A percentile compares a stretch with the other conserved stretches of the same genome.
phyloP scores from a whole-genome alignment of 495 filamentous ascomycete genomes.

The Podospora pseudopauciseta region DNA sequence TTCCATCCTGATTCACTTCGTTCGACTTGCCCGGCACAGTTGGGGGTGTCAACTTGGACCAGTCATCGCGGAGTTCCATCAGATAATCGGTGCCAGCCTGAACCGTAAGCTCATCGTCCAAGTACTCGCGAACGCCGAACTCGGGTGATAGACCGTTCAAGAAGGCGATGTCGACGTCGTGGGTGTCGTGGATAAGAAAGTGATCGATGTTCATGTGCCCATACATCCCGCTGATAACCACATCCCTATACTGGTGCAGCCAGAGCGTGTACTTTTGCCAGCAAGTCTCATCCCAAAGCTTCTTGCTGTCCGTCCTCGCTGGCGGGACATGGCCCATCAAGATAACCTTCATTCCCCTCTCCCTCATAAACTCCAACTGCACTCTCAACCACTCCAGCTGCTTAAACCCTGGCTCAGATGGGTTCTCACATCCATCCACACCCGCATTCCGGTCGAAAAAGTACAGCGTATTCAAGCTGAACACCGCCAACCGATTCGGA shows the following conservation, averaged over 20 bases:
- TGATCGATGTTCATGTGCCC: conserved; percentile 99
- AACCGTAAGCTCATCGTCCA: conserved; percentile 57
- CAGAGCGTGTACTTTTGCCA: conserved; percentile 98
- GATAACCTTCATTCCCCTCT: conserved; percentile 89
- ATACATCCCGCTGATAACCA: conserved; percentile 73
- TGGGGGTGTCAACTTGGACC: conserved; percentile 67
- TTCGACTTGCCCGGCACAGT: conserved; percentile 32
- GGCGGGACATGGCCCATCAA: conserved; percentile 93
- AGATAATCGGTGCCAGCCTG: conserved; percentile 73
- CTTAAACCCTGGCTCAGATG: conserved; percentile 80
- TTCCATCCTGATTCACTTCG: conserved; percentile 27
- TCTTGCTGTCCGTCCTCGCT: conserved; percentile 76
- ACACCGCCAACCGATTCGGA: conserved; percentile 77
- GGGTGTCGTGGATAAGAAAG: conserved; percentile 86
- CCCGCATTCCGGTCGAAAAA: conserved; percentile 91
- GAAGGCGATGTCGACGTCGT: conserved; percentile 61
- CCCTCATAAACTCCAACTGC: conserved; percentile 77
- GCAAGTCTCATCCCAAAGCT: conserved; percentile 84
- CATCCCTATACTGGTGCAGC: conserved; percentile 84
- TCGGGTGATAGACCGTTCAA: conserved; percentile 41
- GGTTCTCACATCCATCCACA: conserved; percentile 78
- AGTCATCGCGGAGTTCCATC: conserved; percentile 68
- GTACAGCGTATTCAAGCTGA: conserved; percentile 96
- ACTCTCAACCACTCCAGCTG: conserved; percentile 97
- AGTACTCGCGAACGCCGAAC: conserved; percentile 29